These are phyloP conservation scores for Globisporangium polare DNA, from an alignment of 352 stramenopile species.

Conservation along the genomic window DNA sequence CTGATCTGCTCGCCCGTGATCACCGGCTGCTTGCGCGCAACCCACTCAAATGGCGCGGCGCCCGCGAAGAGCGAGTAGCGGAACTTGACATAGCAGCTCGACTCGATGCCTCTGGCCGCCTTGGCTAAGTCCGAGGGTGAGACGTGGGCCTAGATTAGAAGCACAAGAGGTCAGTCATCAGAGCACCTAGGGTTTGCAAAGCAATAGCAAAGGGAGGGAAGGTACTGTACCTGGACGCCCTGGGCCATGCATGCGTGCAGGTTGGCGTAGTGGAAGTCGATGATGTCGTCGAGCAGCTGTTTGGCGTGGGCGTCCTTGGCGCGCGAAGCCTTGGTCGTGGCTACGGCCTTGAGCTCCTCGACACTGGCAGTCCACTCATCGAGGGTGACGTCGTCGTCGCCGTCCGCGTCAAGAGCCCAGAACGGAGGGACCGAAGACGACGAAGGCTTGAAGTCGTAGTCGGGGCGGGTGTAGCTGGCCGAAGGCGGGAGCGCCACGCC, in stretches of 20 bases:
- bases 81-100: constrained; percentile 30
- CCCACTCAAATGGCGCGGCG: constrained; percentile 32
- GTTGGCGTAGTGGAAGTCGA: constrained; percentile 35
- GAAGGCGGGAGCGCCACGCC: neutral
- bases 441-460: neutral
- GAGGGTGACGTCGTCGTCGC: neutral
- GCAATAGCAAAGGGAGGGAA: neutral
- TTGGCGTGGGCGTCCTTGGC: neutral
- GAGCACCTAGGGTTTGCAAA: neutral
- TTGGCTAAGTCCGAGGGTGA: neutral
- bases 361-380: constrained; percentile 2
- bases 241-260: constrained; percentile 22
- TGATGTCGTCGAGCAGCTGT: constrained; percentile 16
- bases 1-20: neutral
- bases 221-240: constrained; percentile 5
- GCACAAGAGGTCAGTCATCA: neutral
- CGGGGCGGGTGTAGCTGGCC: neutral
- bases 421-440: constrained; percentile 14
- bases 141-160: neutral
- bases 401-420: neutral
- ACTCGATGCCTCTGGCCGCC: neutral
- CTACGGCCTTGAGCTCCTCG: neutral
- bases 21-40: neutral
- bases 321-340: neutral
- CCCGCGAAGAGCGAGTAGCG: constrained; percentile 42